Conservation (phyloP, 768 basidiomycete species). For the Dacryopinax spathularia region DNA sequence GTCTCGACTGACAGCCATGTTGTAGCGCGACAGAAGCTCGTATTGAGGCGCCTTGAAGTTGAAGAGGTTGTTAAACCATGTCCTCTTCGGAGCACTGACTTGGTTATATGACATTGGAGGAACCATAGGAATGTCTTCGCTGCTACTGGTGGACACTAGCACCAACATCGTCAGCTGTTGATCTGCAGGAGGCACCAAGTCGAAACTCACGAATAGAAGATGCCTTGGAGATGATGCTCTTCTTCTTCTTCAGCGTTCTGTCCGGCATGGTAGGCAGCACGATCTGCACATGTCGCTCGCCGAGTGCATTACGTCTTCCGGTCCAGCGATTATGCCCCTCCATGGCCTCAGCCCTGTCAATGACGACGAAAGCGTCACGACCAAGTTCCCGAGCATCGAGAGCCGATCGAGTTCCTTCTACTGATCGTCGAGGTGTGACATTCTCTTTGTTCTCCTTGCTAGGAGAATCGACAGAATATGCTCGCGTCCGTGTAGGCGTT, state of each 20-base stretch:
- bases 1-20: conserved; percentile 49
- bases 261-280: conserved; percentile 29
- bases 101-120: neutral
- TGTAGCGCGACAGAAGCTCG: conserved; percentile 43
- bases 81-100: conserved; percentile 36
- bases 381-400: neutral
- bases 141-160: neutral
- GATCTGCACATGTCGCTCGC: conserved; percentile 35
- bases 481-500: neutral
- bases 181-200: neutral
- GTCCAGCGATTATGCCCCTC: neutral
- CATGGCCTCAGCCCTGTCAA: neutral
- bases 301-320: conserved; percentile 13
- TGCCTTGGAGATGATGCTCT: neutral
- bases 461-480: neutral
- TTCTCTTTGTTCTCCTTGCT: neutral
- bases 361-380: neutral
- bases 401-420: conserved; percentile 1
- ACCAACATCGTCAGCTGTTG: neutral
- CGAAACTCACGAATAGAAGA: neutral
- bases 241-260: neutral
- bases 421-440: neutral
- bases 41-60: conserved; percentile 59
- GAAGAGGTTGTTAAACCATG: conserved; percentile 83
- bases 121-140: neutral